Evolutionary conservation across 2,329 filamentous ascomycete genomes (phyloP).

Genomic region (Talaromyces sp.): DNA sequence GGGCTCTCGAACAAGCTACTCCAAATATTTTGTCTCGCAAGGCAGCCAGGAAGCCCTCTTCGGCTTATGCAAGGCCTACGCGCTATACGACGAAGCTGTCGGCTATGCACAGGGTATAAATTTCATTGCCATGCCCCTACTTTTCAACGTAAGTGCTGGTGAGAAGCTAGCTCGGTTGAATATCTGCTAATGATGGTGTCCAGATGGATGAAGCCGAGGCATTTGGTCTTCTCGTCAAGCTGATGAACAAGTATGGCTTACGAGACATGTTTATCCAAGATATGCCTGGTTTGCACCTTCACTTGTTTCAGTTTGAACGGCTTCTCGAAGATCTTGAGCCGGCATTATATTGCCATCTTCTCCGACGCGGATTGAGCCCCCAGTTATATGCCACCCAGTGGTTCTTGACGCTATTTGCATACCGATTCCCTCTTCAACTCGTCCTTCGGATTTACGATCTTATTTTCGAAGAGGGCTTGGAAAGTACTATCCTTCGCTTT

Average conservation of each 20-base stretch:
- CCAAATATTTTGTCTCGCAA: slow-evolving; percentile 87
- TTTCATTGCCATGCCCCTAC: slow-evolving; percentile 90
- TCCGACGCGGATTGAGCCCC: slow-evolving; percentile 78
- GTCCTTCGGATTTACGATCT: slow-evolving; percentile 96
- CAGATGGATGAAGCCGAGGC: slow-evolving; percentile 96
- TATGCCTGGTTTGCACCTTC: slow-evolving; percentile 92
- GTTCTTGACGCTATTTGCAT: slow-evolving; percentile 98
- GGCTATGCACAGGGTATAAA: slow-evolving; percentile 99
- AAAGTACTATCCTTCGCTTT: slow-evolving; percentile 84
- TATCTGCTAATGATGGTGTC: background rate
- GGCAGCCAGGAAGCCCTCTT: slow-evolving; percentile 92
- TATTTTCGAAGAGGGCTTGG: slow-evolving; percentile 86
- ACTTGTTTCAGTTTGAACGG: slow-evolving; percentile 91
- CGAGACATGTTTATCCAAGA: slow-evolving; percentile 91
- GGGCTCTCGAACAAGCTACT: slow-evolving; percentile 89
- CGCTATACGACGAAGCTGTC: slow-evolving; percentile 87
- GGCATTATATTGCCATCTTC: slow-evolving; percentile 89
- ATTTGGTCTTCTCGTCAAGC: slow-evolving; percentile 82
- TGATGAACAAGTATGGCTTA: slow-evolving; percentile 96
- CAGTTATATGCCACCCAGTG: slow-evolving; percentile 97
- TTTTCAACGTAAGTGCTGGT: slow-evolving; percentile 71
- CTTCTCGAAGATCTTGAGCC: slow-evolving; percentile 91
- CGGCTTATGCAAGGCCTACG: slow-evolving; percentile 95
- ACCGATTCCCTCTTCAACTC: slow-evolving; percentile 92
- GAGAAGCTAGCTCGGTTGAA: background rate